Base-by-base conservation (phyloP, 1,284 basidiomycete species). In the Cutaneotrichosporon spelunceum region DNA sequence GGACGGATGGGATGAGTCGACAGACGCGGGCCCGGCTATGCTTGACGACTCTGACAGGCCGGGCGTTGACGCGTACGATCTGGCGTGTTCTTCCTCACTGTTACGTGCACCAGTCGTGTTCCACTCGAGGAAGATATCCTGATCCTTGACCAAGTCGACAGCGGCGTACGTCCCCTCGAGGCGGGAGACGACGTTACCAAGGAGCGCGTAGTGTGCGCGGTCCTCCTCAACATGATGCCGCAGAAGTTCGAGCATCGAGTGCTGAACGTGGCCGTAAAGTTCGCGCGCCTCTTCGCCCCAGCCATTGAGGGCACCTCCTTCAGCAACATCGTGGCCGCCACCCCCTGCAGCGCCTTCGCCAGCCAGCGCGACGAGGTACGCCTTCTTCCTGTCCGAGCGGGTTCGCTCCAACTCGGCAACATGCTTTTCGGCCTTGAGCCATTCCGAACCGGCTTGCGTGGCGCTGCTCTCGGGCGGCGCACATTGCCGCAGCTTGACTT, bases 111-210 rank as follows among this genome's bases (percentile, higher is more conserved):
- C n/a, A 7, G 49, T 16, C 9, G 45, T 55, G 54, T 61, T 66
- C 59, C 59, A 67, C n/a, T 60, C 60, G 8, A 71, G 61, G 57
- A 76, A 71, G 27, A 68, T 70, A 56, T 77, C 67, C 60, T 71
- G 68, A 30, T 68, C 67, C 24, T 57, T 53, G 13, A 48, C 53
- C 10, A 66, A 33, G 23, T 56, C 57, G 24, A 66, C 62, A 6
- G 10, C 16, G 26, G 56, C 59, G 49, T 66, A 68, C 14, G 53
- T 57, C 26, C 33, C 47, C 24, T 60, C 47, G 10, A 44, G 65
- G 8, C 67, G 67, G 21, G 54, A 54, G 11, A 64, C 36, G 9
- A 66, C 56, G 16, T 54, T 52, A 19, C 34, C n/a, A n/a, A 68
- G 55, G 9, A 68, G 58, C 1, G 36, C 47, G 30, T 59, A 29